phyloP scores from a whole-genome alignment of 2,329 filamentous ascomycete species.

The Aspergillus intermedius region DNA sequence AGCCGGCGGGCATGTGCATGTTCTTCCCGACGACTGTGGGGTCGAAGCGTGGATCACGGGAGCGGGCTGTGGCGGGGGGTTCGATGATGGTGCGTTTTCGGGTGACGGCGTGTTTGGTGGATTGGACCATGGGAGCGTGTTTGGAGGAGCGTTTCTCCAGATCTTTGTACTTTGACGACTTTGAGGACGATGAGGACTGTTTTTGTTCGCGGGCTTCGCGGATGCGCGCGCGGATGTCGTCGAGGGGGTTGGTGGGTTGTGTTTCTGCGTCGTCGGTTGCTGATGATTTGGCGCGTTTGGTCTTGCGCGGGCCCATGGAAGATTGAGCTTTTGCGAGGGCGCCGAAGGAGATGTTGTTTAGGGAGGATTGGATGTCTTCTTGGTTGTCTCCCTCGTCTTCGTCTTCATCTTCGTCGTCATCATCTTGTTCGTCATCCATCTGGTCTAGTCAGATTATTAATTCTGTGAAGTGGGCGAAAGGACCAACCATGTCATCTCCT shows the following conservation, averaged over 20 bases:
- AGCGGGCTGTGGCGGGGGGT: slow-evolving; percentile 49
- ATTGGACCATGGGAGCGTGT: slow-evolving; percentile 78
- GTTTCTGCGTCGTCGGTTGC: slow-evolving; percentile 6
- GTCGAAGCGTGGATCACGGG: slow-evolving; percentile 86
- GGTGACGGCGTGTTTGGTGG: slow-evolving; percentile 76
- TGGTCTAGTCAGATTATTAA: neutral
- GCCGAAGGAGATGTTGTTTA: slow-evolving; percentile 72
- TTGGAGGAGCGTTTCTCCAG: slow-evolving; percentile 58
- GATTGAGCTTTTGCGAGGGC: slow-evolving; percentile 83
- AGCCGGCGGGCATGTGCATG: slow-evolving; percentile 27
- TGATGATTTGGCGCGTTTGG: slow-evolving; percentile 19
- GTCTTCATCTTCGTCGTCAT: slow-evolving; percentile 30
- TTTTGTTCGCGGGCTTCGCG: slow-evolving; percentile 40
- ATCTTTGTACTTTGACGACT: slow-evolving; percentile 11
- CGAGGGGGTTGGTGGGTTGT: slow-evolving; percentile 23
- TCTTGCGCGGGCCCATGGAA: slow-evolving; percentile 46
- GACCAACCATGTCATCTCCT: slow-evolving; percentile 17
- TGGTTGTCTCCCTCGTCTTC: slow-evolving; percentile 27
- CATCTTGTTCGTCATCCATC: slow-evolving; percentile 10
- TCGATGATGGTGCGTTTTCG: slow-evolving; percentile 69
- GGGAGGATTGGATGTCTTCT: slow-evolving; percentile 32
- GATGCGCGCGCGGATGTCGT: slow-evolving; percentile 35
- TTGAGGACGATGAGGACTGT: slow-evolving; percentile 21
- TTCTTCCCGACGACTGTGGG: slow-evolving; percentile 44
- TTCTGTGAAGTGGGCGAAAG: neutral